Base-by-base conservation (phyloP, 148 eudicot species). In the Pharnaceum exiguum region DNA sequence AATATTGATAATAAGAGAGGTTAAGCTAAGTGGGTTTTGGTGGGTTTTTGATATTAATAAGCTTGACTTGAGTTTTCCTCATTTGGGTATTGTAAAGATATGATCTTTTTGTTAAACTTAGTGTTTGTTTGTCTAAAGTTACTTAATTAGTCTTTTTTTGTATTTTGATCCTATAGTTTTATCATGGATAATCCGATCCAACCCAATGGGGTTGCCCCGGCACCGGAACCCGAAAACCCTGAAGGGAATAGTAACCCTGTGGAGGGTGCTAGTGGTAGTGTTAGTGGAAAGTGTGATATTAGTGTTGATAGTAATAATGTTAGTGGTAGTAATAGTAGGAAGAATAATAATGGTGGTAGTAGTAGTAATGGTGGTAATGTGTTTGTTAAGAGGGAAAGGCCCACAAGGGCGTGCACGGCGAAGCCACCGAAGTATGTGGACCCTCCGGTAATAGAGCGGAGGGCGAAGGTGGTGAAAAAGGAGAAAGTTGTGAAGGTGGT, bases 401-500 rank as follows among this genome's bases (percentile, higher is more conserved):
- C 96, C 9, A 70, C 90, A 1, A 68, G 98, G 70, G 95, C 96
- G 25, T 93, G 98, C 66, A 85, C 90, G 25, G 74, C 65, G 13
- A 66, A 95, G 10, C 77, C 86, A 2, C 77, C 81, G 0, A 75
- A 87, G 71, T 75, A 89, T 16, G 98, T 79, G 22, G 90, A 81
- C 79, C 94, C 88, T 2, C 78, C 75, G 1, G 64, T 76, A 39
- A 70, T 66, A 1, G 82, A 68, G 66, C 66, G 82, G 75, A 71
- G 70, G 63, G 37, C 71, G 57, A 69, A 67, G 74, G 51, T 66
- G 31, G 64, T 63, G 18, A 76, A 70, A 81, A 67, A 36, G 67
- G 81, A 75, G 67, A 73, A 52, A 55, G 65, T 50, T 48, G 60
- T 55, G 58, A 47, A 48, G 66, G 36, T 37, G 46, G 71, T 65